A percentile compares a stretch with the other conserved stretches of the same genome.
phyloP scores from a whole-genome alignment of 768 basidiomycete species.

The Lanmaoa pseudosensibilis region DNA sequence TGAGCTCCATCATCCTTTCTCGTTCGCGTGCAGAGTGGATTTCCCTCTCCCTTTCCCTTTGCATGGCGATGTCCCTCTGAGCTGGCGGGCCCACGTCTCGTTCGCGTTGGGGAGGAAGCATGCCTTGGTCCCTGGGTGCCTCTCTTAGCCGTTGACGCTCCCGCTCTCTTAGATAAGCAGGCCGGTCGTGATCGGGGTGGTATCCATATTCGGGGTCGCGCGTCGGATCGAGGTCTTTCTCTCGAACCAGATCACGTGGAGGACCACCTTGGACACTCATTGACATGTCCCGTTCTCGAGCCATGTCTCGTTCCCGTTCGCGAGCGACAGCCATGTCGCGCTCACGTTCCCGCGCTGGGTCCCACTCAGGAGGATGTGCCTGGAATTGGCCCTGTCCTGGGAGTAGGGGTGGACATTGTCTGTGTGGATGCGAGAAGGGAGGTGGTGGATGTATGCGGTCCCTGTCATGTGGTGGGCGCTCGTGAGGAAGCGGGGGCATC shows the following conservation, averaged over 20 bases:
- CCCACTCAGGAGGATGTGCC: conserved; percentile 30
- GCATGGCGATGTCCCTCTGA: conserved; percentile 25
- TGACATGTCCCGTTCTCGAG: conserved; percentile 24
- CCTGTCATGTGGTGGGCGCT: conserved; percentile 23
- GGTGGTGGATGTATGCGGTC: conserved; percentile 32
- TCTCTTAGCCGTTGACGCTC: conserved; percentile 25
- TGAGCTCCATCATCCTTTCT: conserved; percentile 22
- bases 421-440: conserved; percentile 21
- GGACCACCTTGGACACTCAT: conserved; percentile 16
- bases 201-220: conserved; percentile 27
- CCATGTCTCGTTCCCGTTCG: conserved; percentile 27
- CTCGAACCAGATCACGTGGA: conserved; percentile 25
- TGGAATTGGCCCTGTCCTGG: conserved; percentile 36
- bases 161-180: conserved; percentile 25
- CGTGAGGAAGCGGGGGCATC: conserved; percentile 23
- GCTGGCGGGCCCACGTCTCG: conserved; percentile 18
- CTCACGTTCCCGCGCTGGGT: conserved; percentile 26
- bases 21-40: conserved; percentile 20
- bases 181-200: conserved; percentile 23
- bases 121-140: conserved; percentile 14
- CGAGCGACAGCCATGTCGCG: conserved; percentile 16
- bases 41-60: conserved; percentile 28
- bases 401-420: conserved; percentile 18
- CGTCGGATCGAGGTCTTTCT: conserved; percentile 25
- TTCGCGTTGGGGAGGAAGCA: conserved; percentile 26